Evolutionary conservation across 768 basidiomycete species (phyloP), one percentile per base, ranked within the genome.

Genomic region (Astraeus odoratus): DNA sequence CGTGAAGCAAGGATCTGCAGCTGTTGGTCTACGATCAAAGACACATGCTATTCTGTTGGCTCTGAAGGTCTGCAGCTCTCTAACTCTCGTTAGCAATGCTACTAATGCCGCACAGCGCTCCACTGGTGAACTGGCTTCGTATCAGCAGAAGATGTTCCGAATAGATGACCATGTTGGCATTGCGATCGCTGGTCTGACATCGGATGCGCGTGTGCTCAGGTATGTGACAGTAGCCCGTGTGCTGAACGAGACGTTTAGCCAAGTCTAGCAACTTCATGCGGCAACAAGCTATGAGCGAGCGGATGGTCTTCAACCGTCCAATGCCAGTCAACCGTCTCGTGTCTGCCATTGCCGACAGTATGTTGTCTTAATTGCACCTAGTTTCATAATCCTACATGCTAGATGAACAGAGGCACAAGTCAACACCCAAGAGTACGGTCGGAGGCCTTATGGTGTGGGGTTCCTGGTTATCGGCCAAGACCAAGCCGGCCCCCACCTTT

Each of bases 111-210:
- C 35, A n/a, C 40, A 99, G 96, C 80, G 95, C 66, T 98, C 96
- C 23, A 94, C 92, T 12, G 96, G 96, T 49, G 95, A 98, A 65
- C 77, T 99, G 42, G 94, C 96, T 13, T 91, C 90, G n/a, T 98
- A 98, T 75, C 96, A 99, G 64, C 94, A 98, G 72, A 98, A 99
- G 77, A 88, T 98, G 85, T 96, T 95, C 67, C 78, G 93, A 59
- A 95, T 99, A 81, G 96, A 99, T 61, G 93, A 98, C 66, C 96
- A 99, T 70, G 83, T 96, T 55, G 96, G 96, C n/a, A 92, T 99
- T 58, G 95, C 94, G 39, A 98, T 99, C 63, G 96, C 96, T 41
- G 96, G 96, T n/a, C 71, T 99, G 51, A 99, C 96, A 8, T 93
- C 89, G 37, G 96, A 99, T 72, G 96, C 96, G 35, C 86, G 96